Evolutionary conservation across 805 yeast genomes (phyloP).

Genomic region (Hanseniaspora jakobsenii): DNA sequence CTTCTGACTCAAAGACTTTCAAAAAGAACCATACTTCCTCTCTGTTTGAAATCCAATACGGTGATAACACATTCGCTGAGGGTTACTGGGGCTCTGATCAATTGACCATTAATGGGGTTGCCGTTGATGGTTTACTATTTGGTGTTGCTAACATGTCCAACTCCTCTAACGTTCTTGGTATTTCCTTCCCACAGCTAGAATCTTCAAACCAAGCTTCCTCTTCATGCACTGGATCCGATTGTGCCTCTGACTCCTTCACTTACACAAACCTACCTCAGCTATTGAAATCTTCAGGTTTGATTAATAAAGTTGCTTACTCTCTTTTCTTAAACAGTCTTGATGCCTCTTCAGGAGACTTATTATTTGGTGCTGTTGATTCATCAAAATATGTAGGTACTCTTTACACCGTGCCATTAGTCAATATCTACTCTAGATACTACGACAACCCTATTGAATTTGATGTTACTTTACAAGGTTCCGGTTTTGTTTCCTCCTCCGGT

Average conservation of each 20-base stretch:
- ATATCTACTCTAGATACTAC: constrained; percentile 27
- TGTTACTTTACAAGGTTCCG: constrained; percentile 36
- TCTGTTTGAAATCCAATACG: constrained; percentile 31
- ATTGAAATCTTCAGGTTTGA: constrained; percentile 42
- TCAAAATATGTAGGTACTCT: constrained; percentile 41
- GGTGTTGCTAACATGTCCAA: constrained; percentile 51
- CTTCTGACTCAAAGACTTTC: constrained; percentile 21
- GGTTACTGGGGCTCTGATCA: constrained; percentile 51
- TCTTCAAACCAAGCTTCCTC: constrained; percentile 29
- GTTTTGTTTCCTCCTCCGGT: constrained; percentile 20
- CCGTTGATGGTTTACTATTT: constrained; percentile 39
- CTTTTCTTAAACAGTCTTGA: constrained; percentile 34
- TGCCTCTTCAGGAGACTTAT: constrained; percentile 35
- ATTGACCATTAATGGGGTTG: constrained; percentile 36
- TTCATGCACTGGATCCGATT: too few relatives aligned
- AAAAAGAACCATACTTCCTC: constrained; percentile 17
- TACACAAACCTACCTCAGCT: constrained; percentile 55
- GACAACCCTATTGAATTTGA: constrained; percentile 37
- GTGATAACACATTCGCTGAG: constrained; percentile 34
- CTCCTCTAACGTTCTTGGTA: constrained; percentile 52
- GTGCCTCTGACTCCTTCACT: too few relatives aligned
- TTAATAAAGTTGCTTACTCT: constrained; percentile 43
- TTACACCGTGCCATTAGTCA: constrained; percentile 38
- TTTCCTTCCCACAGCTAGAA: constrained; percentile 50
- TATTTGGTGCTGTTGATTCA: constrained; percentile 56